phyloP scores from a whole-genome alignment of 2,329 filamentous ascomycete genomes.

The Diplodia corticola region DNA sequence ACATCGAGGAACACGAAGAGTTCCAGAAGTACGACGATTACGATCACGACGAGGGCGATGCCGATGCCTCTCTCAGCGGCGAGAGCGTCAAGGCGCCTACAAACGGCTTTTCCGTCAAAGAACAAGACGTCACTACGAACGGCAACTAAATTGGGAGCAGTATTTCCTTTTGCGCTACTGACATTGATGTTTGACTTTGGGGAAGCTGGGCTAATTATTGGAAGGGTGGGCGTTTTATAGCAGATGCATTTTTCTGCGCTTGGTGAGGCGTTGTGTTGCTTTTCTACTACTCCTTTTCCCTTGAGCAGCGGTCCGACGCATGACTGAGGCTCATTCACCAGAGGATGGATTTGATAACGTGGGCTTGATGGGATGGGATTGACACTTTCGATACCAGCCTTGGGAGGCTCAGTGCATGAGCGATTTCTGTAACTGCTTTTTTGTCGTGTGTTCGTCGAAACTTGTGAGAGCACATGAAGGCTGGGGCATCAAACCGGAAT shows the following conservation, averaged over 20 bases:
- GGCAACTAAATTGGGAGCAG: conserved; percentile 7
- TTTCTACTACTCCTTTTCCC: not conserved
- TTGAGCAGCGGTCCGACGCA: not conserved
- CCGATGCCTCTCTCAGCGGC: not conserved
- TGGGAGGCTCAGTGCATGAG: not conserved
- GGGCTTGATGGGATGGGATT: conserved; percentile 16
- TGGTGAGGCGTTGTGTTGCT: conserved; percentile 5
- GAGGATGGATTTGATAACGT: not conserved
- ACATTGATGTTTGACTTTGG: not conserved
- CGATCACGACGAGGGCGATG: conserved; percentile 12
- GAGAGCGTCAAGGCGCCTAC: conserved; percentile 1
- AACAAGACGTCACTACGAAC: not conserved
- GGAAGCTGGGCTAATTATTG: conserved; percentile 7
- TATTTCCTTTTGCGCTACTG: not conserved
- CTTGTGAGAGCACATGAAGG: conserved; percentile 6
- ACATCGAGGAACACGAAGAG: conserved; percentile 20
- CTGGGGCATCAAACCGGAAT: conserved; percentile 13
- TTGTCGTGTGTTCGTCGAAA: conserved; percentile 5
- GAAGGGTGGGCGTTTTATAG: conserved; percentile 14
- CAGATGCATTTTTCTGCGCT: conserved; percentile 3
- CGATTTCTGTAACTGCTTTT: not conserved
- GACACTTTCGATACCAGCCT: conserved; percentile 13
- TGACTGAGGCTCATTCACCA: not conserved
- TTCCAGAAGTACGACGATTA: not conserved
- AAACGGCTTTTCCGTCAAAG: not conserved